These are phyloP conservation scores for Rosa rugosa DNA, from an alignment of 306 rosid species.

Conservation along the genomic window DNA sequence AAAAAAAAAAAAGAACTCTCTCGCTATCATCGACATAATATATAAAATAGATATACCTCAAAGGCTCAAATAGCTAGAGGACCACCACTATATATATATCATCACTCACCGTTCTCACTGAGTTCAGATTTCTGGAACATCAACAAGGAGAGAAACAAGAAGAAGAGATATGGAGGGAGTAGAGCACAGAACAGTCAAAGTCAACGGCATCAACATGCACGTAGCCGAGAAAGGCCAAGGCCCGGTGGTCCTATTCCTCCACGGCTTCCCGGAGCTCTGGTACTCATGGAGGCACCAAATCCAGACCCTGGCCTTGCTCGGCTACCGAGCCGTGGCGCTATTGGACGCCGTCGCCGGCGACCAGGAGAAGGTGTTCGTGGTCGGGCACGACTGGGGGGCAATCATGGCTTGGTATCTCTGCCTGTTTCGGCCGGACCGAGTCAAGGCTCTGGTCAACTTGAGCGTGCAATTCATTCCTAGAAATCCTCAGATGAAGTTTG, in stretches of 20 bases:
- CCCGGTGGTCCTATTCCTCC: constrained; percentile 64
- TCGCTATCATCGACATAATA: too few species aligned
- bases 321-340: constrained; percentile 57
- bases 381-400: constrained; percentile 92
- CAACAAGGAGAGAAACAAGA: background rate
- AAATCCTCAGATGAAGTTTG: constrained; percentile 49
- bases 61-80: too few species aligned
- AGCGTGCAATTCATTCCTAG: constrained; percentile 57
- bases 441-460: constrained; percentile 62
- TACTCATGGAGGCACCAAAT: constrained; percentile 85
- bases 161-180: constrained; percentile 39
- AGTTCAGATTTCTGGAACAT: background rate
- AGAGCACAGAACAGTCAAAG: constrained; percentile 47
- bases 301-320: constrained; percentile 43
- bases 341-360: constrained; percentile 41
- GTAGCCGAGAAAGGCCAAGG: constrained; percentile 73
- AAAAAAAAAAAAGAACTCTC: too few species aligned
- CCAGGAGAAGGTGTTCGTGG: constrained; percentile 69
- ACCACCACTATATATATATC: background rate
- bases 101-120: background rate
- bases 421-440: constrained; percentile 59
- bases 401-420: constrained; percentile 59
- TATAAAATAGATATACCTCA: too few species aligned
- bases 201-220: constrained; percentile 77
- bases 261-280: constrained; percentile 82